A percentile compares a stretch with the other conserved stretches of the same genome.
These are phyloP conservation scores for Francoa sonchifolia DNA, from an alignment of 441 rosid species.

Conservation along the genomic window DNA sequence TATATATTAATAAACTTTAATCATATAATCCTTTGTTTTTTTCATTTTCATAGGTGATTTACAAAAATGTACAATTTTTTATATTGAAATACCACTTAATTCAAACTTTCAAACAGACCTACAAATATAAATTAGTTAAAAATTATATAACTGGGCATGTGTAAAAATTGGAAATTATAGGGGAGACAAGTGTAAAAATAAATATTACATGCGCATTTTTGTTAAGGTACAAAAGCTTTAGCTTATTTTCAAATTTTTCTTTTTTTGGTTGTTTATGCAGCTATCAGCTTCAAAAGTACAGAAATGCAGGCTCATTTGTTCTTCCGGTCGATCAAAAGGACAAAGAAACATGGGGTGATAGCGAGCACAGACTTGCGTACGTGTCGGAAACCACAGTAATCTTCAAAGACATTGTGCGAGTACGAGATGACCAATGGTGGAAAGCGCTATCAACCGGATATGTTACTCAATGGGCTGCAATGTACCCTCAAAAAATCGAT, in stretches of 20 bases:
- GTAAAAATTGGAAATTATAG: no score
- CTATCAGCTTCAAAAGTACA: slow-evolving; percentile 92
- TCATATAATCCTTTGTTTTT: no score
- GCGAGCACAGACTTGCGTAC: slow-evolving; percentile 92
- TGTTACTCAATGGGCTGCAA: slow-evolving; percentile 94
- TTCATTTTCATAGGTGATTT: no score
- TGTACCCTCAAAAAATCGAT: slow-evolving; percentile 90
- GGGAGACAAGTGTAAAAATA: no score
- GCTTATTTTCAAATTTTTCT: not conserved
- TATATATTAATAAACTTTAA: no score
- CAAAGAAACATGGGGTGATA: slow-evolving; percentile 94
- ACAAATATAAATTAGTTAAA: no score
- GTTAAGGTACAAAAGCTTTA: no score
- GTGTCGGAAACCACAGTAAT: slow-evolving; percentile 92
- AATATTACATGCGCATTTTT: no score
- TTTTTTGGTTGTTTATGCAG: slow-evolving; percentile 31
- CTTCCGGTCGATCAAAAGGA: slow-evolving; percentile 79
- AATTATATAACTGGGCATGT: no score
- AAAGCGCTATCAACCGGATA: slow-evolving; percentile 76
- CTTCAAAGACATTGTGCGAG: slow-evolving; percentile 84
- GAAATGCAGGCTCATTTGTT: slow-evolving; percentile 79
- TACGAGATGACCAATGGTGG: slow-evolving; percentile 98
- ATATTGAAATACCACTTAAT: no score
- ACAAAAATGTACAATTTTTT: no score
- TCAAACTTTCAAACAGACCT: no score